Evolutionary conservation across 257 asterid species (phyloP).

Genomic region (Gardenia jasminoides): DNA sequence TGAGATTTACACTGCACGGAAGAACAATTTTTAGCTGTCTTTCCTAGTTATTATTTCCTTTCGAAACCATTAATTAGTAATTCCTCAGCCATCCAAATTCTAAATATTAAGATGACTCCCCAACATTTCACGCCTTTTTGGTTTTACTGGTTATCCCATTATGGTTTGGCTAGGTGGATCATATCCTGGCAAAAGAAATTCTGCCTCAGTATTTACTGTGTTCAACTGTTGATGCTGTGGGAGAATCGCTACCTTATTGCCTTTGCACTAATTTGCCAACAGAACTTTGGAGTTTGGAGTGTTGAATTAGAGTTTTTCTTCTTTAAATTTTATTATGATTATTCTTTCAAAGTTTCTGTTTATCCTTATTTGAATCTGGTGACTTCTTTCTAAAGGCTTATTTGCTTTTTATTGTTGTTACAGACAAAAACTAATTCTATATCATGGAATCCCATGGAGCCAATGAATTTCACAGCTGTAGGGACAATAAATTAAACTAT

Average conservation of each 20-base stretch:
- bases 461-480: constrained; percentile 98
- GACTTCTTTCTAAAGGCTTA: not conserved
- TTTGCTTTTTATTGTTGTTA: constrained; percentile 7
- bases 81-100: not conserved
- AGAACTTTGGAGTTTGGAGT: not conserved
- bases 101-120: not conserved
- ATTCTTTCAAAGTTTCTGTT: not conserved
- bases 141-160: not conserved
- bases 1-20: not conserved
- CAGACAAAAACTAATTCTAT: constrained; percentile 91
- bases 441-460: constrained; percentile 98
- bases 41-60: not conserved
- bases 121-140: not conserved
- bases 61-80: not conserved
- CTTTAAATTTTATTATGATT: not conserved
- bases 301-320: not conserved
- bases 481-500: constrained; percentile 29
- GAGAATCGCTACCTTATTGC: not conserved
- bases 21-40: not conserved
- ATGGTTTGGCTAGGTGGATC: not conserved
- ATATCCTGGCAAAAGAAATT: not conserved
- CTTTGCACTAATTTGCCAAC: not conserved
- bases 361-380: not conserved
- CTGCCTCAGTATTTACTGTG: not conserved
- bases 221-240: not conserved